Evolutionary conservation across 2,329 filamentous ascomycete species (phyloP).

Genomic region (Aureobasidium sp.): DNA sequence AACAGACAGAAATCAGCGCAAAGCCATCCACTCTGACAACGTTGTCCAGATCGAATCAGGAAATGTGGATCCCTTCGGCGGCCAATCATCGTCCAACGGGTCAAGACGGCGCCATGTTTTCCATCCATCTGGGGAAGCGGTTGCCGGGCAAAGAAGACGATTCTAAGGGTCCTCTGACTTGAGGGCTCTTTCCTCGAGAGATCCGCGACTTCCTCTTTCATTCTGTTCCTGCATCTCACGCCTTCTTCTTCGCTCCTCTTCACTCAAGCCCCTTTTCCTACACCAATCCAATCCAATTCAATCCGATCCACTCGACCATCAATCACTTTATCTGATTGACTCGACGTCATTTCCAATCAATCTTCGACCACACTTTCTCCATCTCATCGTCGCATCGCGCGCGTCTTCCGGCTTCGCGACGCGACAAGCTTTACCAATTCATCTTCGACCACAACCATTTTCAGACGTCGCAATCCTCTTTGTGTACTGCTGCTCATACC

Average conservation of each 20-base stretch:
- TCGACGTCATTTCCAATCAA: constrained; percentile 15
- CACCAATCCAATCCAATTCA: background rate
- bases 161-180: constrained; percentile 13
- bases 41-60: background rate
- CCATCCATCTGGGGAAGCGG: constrained; percentile 3
- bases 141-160: background rate
- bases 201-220: background rate
- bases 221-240: background rate
- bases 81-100: constrained; percentile 1
- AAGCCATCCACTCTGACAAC: background rate
- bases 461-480: background rate
- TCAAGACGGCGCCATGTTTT: background rate
- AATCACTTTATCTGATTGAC: background rate
- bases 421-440: constrained; percentile 11
- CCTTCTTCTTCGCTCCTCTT: background rate
- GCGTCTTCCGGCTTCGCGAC: constrained; percentile 12
- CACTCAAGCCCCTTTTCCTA: background rate
- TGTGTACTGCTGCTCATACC: constrained; percentile 4
- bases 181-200: background rate
- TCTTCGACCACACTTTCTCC: constrained; percentile 8
- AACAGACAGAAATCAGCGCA: background rate
- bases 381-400: constrained; percentile 10
- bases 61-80: background rate
- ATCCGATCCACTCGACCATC: background rate
- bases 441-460: background rate